Evolutionary conservation across 2,329 filamentous ascomycete species (phyloP).

Genomic region (Claviceps monticola): DNA sequence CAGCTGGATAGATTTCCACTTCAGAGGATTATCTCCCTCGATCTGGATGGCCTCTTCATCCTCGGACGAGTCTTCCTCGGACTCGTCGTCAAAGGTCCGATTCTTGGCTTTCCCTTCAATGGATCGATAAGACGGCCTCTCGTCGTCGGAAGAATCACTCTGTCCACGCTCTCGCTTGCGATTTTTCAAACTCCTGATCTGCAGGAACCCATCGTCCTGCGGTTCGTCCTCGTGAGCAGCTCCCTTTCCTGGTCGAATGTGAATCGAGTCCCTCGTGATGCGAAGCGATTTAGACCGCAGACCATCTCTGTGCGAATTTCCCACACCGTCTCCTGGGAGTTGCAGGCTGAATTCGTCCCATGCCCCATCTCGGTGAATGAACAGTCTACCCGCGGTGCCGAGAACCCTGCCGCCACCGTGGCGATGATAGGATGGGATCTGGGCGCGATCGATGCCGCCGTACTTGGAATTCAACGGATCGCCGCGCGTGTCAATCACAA

Average conservation of each 20-base stretch:
- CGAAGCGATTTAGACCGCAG: slow-evolving; percentile 27
- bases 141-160: slow-evolving; percentile 30
- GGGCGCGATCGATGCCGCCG: slow-evolving; percentile 52
- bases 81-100: slow-evolving; percentile 32
- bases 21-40: slow-evolving; percentile 30
- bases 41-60: slow-evolving; percentile 20
- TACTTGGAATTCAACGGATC: slow-evolving; percentile 65
- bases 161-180: slow-evolving; percentile 21
- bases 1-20: slow-evolving; percentile 45
- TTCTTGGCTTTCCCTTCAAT: slow-evolving; percentile 49
- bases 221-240: slow-evolving; percentile 9
- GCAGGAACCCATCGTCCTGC: slow-evolving; percentile 32
- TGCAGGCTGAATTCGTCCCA: slow-evolving; percentile 40
- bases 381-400: slow-evolving; percentile 44
- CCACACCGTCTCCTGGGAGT: slow-evolving; percentile 26
- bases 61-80: slow-evolving; percentile 31
- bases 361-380: slow-evolving; percentile 52
- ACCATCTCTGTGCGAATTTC: slow-evolving; percentile 29
- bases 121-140: slow-evolving; percentile 46
- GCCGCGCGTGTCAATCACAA: slow-evolving; percentile 57
- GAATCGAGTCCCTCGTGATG: slow-evolving; percentile 25
- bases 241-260: slow-evolving; percentile 18
- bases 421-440: slow-evolving; percentile 57
- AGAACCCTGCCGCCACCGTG: slow-evolving; percentile 56
- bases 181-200: slow-evolving; percentile 29